Conservation (phyloP, 805 yeast species). For the Priceomyces haplophilus region DNA sequence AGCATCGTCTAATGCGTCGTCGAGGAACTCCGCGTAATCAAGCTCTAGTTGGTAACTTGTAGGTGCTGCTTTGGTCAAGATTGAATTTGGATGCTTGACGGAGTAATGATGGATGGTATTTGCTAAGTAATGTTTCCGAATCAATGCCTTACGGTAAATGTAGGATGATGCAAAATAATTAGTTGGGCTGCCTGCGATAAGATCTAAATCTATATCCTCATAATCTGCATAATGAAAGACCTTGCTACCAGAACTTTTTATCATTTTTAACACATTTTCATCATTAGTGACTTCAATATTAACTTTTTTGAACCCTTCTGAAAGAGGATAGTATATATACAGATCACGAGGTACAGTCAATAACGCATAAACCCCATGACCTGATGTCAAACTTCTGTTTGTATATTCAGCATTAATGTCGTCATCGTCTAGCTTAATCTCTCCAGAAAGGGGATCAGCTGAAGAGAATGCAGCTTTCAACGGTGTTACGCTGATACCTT, state of each 20-base stretch:
- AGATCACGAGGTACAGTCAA: conserved; percentile 36
- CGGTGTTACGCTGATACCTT: conserved; percentile 53
- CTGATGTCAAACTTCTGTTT: not conserved
- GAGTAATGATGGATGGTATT: conserved; percentile 72
- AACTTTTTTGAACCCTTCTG: conserved; percentile 29
- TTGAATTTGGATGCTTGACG: conserved; percentile 71
- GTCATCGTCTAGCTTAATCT: conserved; percentile 41
- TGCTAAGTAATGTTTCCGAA: conserved; percentile 86
- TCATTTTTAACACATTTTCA: conserved; percentile 13
- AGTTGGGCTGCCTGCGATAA: conserved; percentile 38
- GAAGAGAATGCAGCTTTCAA: conserved; percentile 67
- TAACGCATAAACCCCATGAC: conserved; percentile 19
- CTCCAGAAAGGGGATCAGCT: conserved; percentile 53
- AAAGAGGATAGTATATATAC: conserved; percentile 44
- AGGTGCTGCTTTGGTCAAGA: conserved; percentile 61
- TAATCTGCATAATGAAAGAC: conserved; percentile 84
- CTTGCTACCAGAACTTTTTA: conserved; percentile 21
- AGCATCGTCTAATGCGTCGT: conserved; percentile 88
- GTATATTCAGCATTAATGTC: conserved; percentile 3
- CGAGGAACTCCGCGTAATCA: conserved; percentile 94
- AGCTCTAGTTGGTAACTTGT: conserved; percentile 78
- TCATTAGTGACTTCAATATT: conserved; percentile 23
- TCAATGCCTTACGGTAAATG: conserved; percentile 84
- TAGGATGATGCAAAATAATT: conserved; percentile 73
- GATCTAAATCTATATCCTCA: conserved; percentile 80